These are phyloP conservation scores for Colletotrichum nymphaeae DNA, from an alignment of 2,329 filamentous ascomycete genomes.

Conservation along the genomic window DNA sequence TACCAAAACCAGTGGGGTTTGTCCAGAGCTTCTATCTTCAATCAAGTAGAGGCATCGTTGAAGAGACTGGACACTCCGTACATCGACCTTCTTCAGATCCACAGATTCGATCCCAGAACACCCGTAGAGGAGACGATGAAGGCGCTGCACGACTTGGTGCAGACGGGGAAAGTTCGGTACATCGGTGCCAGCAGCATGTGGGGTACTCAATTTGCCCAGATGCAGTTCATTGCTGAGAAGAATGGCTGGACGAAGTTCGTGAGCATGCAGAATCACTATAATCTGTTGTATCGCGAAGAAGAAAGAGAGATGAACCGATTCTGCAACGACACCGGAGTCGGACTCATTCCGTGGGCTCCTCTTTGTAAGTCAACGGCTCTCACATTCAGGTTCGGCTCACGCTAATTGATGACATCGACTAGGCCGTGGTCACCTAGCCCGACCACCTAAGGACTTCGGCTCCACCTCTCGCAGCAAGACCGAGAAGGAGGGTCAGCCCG, in stretches of 20 bases:
- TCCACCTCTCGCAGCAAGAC: constrained; percentile 41
- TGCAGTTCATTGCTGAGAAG: constrained; percentile 63
- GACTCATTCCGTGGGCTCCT: constrained; percentile 48
- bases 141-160: constrained; percentile 69
- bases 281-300: constrained; percentile 68
- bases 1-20: constrained; percentile 57
- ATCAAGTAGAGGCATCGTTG: constrained; percentile 71
- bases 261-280: constrained; percentile 68
- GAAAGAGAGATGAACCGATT: constrained; percentile 57
- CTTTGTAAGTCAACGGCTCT: constrained; percentile 10
- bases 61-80: constrained; percentile 65
- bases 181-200: constrained; percentile 63
- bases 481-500: constrained; percentile 46
- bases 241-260: constrained; percentile 68
- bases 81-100: constrained; percentile 71
- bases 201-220: constrained; percentile 58
- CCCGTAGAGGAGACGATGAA: constrained; percentile 71
- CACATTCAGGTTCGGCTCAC: not conserved
- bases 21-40: constrained; percentile 73
- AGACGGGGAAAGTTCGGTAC: constrained; percentile 67
- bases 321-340: constrained; percentile 55
- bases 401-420: not conserved
- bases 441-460: constrained; percentile 39
- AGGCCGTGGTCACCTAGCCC: constrained; percentile 44
- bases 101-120: constrained; percentile 64